Conservation (phyloP, 2,329 filamentous ascomycete genomes). For the Colletotrichum tofieldiae region DNA sequence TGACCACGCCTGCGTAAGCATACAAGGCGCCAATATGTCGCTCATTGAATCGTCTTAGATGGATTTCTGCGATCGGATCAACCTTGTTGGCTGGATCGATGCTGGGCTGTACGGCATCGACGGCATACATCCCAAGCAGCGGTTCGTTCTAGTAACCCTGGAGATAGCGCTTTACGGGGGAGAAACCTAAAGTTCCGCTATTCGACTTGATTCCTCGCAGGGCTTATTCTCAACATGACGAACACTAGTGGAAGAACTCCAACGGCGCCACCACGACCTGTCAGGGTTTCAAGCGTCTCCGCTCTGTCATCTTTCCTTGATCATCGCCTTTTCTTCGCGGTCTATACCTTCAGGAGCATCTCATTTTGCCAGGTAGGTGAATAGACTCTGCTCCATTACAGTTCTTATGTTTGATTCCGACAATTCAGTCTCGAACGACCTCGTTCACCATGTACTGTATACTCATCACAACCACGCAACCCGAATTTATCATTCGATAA, state of each 20-base stretch:
- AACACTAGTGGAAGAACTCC: no score
- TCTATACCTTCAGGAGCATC: no score
- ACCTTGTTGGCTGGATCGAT: slow-evolving; percentile 48
- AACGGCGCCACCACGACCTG: no score
- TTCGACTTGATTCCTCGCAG: neutral
- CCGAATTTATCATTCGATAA: no score
- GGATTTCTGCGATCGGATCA: slow-evolving; percentile 6
- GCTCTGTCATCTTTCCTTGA: neutral
- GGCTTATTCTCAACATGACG: neutral
- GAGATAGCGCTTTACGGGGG: slow-evolving; percentile 53
- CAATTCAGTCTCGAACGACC: no score
- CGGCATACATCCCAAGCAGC: slow-evolving; percentile 43
- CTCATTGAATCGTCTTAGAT: slow-evolving; percentile 46
- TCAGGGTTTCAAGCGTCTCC: neutral
- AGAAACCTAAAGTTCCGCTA: slow-evolving; percentile 40
- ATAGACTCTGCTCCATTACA: no score
- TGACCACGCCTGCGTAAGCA: slow-evolving; percentile 26
- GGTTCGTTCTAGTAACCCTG: slow-evolving; percentile 49
- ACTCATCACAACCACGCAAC: no score
- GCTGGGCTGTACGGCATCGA: slow-evolving; percentile 53
- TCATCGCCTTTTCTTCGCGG: neutral
- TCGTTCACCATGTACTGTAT: no score
- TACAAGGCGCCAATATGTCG: slow-evolving; percentile 46
- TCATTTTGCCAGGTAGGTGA: no score
- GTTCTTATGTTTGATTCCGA: no score